Conservation (phyloP, 202 grass and related monocot species). For the Setaria viridis region DNA sequence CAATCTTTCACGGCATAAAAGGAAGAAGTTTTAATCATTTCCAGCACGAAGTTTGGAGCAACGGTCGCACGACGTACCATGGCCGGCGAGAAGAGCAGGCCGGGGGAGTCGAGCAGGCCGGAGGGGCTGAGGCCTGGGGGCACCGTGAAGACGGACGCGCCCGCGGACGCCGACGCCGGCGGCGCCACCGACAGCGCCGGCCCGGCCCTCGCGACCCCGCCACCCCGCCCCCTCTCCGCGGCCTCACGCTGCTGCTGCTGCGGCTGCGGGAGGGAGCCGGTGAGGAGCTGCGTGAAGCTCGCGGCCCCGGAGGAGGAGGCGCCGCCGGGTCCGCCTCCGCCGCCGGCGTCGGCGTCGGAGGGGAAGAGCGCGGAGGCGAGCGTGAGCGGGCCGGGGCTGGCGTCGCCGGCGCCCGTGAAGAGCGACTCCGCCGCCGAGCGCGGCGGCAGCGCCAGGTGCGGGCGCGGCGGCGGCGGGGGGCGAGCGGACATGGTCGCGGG, state of each 20-base stretch:
- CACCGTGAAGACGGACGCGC: constrained; percentile 64
- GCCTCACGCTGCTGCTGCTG: constrained; percentile 27
- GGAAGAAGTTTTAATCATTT: not conserved
- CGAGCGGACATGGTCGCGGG: constrained; percentile 55
- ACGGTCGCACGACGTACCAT: constrained; percentile 54
- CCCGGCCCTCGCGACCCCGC: constrained; percentile 47
- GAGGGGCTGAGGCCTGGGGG: constrained; percentile 77
- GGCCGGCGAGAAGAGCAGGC: constrained; percentile 69
- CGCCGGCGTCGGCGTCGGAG: constrained; percentile 46
- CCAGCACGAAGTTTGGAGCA: not conserved
- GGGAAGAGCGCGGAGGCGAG: constrained; percentile 83
- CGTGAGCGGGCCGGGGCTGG: constrained; percentile 86
- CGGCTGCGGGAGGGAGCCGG: constrained; percentile 57
- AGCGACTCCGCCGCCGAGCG: constrained; percentile 65
- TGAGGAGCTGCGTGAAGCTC: constrained; percentile 90
- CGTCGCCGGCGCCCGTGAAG: constrained; percentile 69
- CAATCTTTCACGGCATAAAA: not conserved
- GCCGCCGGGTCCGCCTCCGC: not conserved
- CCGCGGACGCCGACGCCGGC: constrained; percentile 27
- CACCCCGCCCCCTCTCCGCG: constrained; percentile 46
- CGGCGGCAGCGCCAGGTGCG: constrained; percentile 68
- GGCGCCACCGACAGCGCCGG: constrained; percentile 58
- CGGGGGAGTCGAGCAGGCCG: constrained; percentile 73
- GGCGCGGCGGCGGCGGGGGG: constrained; percentile 66
- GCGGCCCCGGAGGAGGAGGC: constrained; percentile 8